Evolutionary conservation across 805 yeast species (phyloP), one percentile per base, ranked within the genome.

Genomic region (Kazachstania psychrophila): DNA sequence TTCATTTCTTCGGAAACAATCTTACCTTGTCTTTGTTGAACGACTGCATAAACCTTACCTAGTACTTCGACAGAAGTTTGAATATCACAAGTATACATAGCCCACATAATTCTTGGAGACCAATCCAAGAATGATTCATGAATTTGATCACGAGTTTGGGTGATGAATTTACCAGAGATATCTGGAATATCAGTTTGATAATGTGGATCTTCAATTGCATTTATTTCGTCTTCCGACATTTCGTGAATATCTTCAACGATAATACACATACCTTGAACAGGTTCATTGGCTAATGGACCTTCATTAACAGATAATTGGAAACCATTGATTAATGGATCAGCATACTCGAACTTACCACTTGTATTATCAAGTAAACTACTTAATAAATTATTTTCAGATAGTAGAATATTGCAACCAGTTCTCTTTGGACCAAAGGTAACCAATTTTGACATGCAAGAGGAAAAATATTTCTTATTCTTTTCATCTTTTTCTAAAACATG

Each of bases 11-110:
- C 99, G 4, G 87, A 74, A 2, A 80, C 71, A 38, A 92, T 83
- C 35, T 73, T 64, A 20, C 99, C 99, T 27, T 83, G 79, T 51
- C 96, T 71, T 50, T 76, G 76, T 45, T 94, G 95, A 17, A 92
- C 85, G 14, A 89, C 97, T 0, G 87, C 92, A 54, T 92, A 92
- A 0, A 92, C 97, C 55, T 84, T 86, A 29, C 99, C 98, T 36
- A 92, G 66, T 0, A 86, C 96, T 45, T 92, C 98, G 0, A 95
- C 76, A 2, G 94, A 73, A 0, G 97, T 92, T 61, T 92, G 99
- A 46, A 92, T 84, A 46, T 89, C 96, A 66, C 96, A 88, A 0
- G 82, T 68, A 55, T 92, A 92, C 76, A 81, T 85, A 4, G 98
- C 98, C 50, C 94, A 70, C 75, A 82, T 79, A 33, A 92, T 60